A percentile compares a stretch with the other conserved stretches of the same genome.
These are phyloP conservation scores for Diutina rugosa DNA, from an alignment of 1,139 yeast genomes.

Conservation along the genomic window DNA sequence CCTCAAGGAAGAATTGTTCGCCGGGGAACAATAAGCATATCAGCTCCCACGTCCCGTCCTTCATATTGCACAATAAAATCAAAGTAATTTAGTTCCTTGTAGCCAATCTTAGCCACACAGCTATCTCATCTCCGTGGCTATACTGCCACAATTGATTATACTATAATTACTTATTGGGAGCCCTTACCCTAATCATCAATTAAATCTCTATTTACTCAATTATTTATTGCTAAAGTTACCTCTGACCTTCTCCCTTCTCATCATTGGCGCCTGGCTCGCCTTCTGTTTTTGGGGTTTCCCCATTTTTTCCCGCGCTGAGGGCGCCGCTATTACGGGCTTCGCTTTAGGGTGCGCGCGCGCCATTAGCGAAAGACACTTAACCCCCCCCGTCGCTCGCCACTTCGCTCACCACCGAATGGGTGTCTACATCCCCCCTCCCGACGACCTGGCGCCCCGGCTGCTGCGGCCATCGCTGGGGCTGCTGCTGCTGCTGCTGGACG, in stretches of 20 bases:
- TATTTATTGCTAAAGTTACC: too few relatives aligned
- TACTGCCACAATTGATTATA: too few relatives aligned
- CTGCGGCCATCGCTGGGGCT: neutral
- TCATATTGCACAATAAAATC: neutral
- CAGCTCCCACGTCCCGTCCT: neutral
- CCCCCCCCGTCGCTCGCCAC: neutral
- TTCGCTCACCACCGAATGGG: neutral
- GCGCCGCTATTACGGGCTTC: too few relatives aligned
- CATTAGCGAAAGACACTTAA: neutral
- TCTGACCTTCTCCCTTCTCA: too few relatives aligned
- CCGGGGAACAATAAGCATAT: conserved; percentile 10
- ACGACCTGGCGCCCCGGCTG: neutral
- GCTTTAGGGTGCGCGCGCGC: too few relatives aligned
- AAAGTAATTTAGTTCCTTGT: neutral
- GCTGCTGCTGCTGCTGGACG: neutral
- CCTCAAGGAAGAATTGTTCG: conserved; percentile 78
- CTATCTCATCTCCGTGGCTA: too few relatives aligned
- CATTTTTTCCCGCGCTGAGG: too few relatives aligned
- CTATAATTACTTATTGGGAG: too few relatives aligned
- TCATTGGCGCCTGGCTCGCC: too few relatives aligned
- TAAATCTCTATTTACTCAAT: too few relatives aligned
- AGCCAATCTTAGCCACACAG: neutral
- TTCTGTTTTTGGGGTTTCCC: too few relatives aligned
- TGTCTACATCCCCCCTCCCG: neutral
- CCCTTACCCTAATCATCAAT: too few relatives aligned